Conservation (phyloP, 192 early-diverging fungal genomes). For the Rhizoclosmatium globosum region DNA sequence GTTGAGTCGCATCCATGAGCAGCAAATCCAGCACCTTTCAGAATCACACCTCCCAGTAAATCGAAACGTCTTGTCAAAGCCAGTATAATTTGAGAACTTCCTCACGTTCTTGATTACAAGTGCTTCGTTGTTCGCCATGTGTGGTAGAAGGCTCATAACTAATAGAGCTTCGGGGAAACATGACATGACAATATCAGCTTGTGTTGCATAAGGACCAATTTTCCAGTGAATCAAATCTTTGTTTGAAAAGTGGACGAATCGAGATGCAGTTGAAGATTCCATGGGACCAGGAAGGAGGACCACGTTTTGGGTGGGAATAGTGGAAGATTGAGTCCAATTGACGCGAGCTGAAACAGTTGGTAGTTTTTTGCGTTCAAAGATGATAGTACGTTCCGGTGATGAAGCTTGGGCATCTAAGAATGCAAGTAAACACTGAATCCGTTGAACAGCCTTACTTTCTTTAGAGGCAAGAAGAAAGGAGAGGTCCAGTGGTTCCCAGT, state of each 20-base stretch:
- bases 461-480: too few species aligned
- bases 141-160: slow-evolving; percentile 19
- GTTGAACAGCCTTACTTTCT: too few species aligned
- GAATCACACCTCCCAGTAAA: slow-evolving; percentile 7
- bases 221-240: slow-evolving; percentile 45
- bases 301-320: background rate
- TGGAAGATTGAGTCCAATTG: too few species aligned
- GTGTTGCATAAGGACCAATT: slow-evolving; percentile 36
- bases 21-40: slow-evolving; percentile 12
- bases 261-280: slow-evolving; percentile 18
- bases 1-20: slow-evolving; percentile 30
- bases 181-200: slow-evolving; percentile 45
- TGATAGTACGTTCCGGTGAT: too few species aligned
- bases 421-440: too few species aligned
- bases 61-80: slow-evolving; percentile 39
- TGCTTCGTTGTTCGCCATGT: slow-evolving; percentile 33
- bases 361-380: too few species aligned
- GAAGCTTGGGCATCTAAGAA: too few species aligned
- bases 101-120: slow-evolving; percentile 35
- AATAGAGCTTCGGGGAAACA: slow-evolving; percentile 41
- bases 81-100: slow-evolving; percentile 29
- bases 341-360: too few species aligned
- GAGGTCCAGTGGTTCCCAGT: too few species aligned
- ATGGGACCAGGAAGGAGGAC: slow-evolving; percentile 14
- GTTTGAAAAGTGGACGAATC: slow-evolving; percentile 47